These are phyloP conservation scores for Monosiga brevicollis DNA, from an alignment of 78 protist genomes.

Conservation along the genomic window DNA sequence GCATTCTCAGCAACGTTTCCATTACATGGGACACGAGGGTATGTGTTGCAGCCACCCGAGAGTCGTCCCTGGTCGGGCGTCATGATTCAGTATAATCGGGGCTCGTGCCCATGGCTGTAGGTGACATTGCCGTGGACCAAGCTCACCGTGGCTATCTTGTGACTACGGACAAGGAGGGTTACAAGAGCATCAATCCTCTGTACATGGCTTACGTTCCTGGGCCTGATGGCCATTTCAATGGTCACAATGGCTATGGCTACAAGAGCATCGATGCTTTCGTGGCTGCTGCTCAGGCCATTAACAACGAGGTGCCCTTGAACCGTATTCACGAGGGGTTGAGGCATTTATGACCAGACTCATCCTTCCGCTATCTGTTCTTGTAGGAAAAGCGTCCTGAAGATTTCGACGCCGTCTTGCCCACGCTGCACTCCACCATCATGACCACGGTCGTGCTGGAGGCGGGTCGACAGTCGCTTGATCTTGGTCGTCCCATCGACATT, in stretches of 20 bases:
- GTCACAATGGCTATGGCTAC: conserved; percentile 48
- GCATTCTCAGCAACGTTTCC: conserved; percentile 43
- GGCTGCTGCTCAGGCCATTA: conserved; percentile 4
- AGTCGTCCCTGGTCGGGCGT: too few species aligned
- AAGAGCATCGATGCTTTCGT: conserved; percentile 22
- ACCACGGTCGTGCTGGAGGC: conserved; percentile 39
- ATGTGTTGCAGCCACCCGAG: too few species aligned
- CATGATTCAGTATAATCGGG: too few species aligned
- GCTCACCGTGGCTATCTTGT: conserved; percentile 33
- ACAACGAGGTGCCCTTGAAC: too few species aligned
- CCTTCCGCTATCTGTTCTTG: too few species aligned
- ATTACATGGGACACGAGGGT: conserved; percentile 22
- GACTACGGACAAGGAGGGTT: conserved; percentile 17
- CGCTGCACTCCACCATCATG: background rate
- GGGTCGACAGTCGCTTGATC: conserved; percentile 28
- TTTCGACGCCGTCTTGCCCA: conserved; percentile 12
- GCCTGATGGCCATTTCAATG: conserved; percentile 20
- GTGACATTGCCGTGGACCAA: conserved; percentile 38
- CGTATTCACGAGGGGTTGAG: too few species aligned
- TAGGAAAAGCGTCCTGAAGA: background rate
- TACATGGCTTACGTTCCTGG: conserved; percentile 27
- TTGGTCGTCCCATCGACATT: too few species aligned
- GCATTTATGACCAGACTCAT: too few species aligned
- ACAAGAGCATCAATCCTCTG: conserved; percentile 26
- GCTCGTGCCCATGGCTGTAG: too few species aligned